Evolutionary conservation across 2,329 filamentous ascomycete species (phyloP).

Genomic region (Daldinia eschscholtzii): DNA sequence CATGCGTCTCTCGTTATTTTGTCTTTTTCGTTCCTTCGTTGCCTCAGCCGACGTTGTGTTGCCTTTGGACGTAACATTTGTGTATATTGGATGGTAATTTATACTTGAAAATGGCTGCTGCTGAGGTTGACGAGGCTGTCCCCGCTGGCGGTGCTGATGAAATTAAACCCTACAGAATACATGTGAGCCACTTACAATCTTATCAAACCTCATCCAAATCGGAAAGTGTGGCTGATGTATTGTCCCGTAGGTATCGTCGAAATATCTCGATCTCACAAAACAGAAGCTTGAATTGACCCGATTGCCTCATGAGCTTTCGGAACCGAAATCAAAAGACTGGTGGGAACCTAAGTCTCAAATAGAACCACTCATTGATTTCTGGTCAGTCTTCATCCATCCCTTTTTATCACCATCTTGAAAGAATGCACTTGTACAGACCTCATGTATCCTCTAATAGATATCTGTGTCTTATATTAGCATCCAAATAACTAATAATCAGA

Average conservation of each 20-base stretch:
- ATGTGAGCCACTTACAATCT: conserved; percentile 59
- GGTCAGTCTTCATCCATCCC: conserved; percentile 57
- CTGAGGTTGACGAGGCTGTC: conserved; percentile 48
- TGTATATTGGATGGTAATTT: conserved; percentile 23
- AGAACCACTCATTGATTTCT: conserved; percentile 75
- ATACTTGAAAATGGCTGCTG: conserved; percentile 44
- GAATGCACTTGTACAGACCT: background rate
- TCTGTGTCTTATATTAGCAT: background rate
- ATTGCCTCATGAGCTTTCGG: conserved; percentile 69
- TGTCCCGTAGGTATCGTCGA: conserved; percentile 68
- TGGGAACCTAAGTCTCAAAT: conserved; percentile 72
- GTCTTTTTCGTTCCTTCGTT: conserved; percentile 32
- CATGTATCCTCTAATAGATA: background rate
- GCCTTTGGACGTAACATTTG: conserved; percentile 31
- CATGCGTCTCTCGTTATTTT: conserved; percentile 33
- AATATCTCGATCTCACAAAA: conserved; percentile 75
- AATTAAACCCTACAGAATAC: conserved; percentile 68
- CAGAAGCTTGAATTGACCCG: conserved; percentile 76
- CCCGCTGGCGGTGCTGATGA: conserved; percentile 55
- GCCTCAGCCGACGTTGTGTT: conserved; percentile 31
- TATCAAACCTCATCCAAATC: conserved; percentile 10
- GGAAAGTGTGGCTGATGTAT: conserved; percentile 49
- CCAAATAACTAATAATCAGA: conserved; percentile 18
- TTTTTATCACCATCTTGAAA: background rate
- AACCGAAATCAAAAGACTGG: conserved; percentile 64